phyloP scores from a whole-genome alignment of 116 monocot species.

The Zostera marina region DNA sequence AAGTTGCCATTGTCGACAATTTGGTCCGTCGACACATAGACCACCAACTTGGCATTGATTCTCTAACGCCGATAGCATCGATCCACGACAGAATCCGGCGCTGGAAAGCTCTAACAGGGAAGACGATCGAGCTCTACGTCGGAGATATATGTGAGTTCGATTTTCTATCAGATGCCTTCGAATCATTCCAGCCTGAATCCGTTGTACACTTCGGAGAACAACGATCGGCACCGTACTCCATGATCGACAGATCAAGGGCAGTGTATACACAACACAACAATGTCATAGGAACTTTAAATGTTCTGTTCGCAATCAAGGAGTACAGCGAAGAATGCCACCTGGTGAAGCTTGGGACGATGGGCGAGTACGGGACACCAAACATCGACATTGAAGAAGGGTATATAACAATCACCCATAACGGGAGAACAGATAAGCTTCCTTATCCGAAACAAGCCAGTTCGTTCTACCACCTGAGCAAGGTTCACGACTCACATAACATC shows the following conservation, averaged over 20 bases:
- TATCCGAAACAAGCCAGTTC: conserved; percentile 98
- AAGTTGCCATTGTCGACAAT: conserved; percentile 79
- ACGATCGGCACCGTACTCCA: conserved; percentile 95
- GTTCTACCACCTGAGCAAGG: conserved; percentile 95
- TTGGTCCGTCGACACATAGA: conserved; percentile 82
- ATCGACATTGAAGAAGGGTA: conserved; percentile 98
- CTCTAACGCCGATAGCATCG: conserved; percentile 81
- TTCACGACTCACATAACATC: conserved; percentile 94
- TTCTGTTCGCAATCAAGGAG: conserved; percentile 93
- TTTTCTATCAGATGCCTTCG: conserved; percentile 77
- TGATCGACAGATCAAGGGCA: conserved; percentile 93
- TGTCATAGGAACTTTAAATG: conserved; percentile 92
- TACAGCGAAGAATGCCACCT: conserved; percentile 76
- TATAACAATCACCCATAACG: conserved; percentile 93
- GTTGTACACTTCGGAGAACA: conserved; percentile 98
- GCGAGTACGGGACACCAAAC: conserved; percentile 98
- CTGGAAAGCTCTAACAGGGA: conserved; percentile 77
- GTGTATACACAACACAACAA: conserved; percentile 98
- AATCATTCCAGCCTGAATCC: conserved; percentile 72
- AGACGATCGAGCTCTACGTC: conserved; percentile 60
- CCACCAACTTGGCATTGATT: conserved; percentile 80
- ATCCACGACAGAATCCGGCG: conserved; percentile 72
- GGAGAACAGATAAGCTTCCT: conserved; percentile 91
- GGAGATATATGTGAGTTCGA: conserved; percentile 98
- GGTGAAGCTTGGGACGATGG: conserved; percentile 99